Evolutionary conservation across 2,329 filamentous ascomycete species (phyloP).

Genomic region (Colletotrichum agaves): DNA sequence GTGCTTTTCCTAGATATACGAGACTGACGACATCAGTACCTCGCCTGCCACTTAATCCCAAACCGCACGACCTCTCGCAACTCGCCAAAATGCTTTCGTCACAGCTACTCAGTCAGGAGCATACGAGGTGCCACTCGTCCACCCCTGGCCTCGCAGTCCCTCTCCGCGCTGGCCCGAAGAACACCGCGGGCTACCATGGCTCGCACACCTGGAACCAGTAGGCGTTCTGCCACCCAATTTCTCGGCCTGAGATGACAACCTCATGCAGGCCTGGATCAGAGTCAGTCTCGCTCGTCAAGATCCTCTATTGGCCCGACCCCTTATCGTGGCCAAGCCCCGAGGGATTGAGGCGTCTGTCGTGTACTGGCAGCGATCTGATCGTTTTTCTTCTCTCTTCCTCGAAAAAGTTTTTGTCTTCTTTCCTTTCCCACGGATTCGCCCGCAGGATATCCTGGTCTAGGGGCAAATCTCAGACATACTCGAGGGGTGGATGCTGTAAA

Average conservation of each 20-base stretch:
- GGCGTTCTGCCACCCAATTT: constrained; percentile 30
- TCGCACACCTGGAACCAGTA: not conserved
- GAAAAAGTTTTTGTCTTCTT: not conserved
- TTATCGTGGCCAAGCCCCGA: constrained; percentile 31
- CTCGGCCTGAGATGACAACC: constrained; percentile 34
- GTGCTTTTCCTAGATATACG: constrained; percentile 21
- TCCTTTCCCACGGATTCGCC: constrained; percentile 16
- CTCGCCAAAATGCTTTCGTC: constrained; percentile 12
- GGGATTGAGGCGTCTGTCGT: constrained; percentile 32
- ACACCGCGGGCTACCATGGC: constrained; percentile 3
- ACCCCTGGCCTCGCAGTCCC: not conserved
- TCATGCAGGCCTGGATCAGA: constrained; percentile 35
- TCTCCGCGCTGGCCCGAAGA: constrained; percentile 9
- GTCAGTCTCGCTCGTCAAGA: constrained; percentile 34
- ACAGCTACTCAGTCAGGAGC: constrained; percentile 1
- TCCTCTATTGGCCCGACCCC: constrained; percentile 33
- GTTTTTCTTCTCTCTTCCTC: constrained; percentile 22
- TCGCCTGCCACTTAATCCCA: constrained; percentile 28
- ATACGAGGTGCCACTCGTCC: constrained; percentile 29
- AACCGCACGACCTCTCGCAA: constrained; percentile 30
- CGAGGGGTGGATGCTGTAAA: constrained; percentile 7
- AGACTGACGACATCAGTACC: constrained; percentile 33
- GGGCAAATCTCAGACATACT: constrained; percentile 9
- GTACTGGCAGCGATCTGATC: constrained; percentile 19
- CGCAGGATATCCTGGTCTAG: constrained; percentile 15